A percentile compares a stretch with the other conserved stretches of the same genome.
These are phyloP conservation scores for Xylaria sp. DNA, from an alignment of 2,329 filamentous ascomycete genomes.

Conservation along the genomic window DNA sequence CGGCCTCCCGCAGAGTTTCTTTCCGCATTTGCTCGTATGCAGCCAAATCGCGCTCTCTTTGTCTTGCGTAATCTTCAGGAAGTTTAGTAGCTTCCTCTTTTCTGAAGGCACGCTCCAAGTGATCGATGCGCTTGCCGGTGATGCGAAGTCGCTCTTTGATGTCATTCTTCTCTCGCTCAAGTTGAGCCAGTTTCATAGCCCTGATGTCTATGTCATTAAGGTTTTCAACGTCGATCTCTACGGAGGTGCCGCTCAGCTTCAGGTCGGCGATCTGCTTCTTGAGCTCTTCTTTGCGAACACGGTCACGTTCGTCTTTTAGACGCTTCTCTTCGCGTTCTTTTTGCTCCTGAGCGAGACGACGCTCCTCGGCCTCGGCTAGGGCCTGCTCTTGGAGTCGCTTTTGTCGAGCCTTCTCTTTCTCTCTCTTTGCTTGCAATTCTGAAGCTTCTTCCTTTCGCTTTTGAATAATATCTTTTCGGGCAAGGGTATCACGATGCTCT, in stretches of 20 bases:
- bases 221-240: conserved; percentile 81
- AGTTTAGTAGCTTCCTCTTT: conserved; percentile 96
- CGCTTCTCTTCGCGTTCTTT: conserved; percentile 89
- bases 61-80: conserved; percentile 82
- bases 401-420: conserved; percentile 90
- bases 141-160: conserved; percentile 90
- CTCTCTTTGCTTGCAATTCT: conserved; percentile 85
- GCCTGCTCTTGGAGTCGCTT: conserved; percentile 89
- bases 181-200: conserved; percentile 91
- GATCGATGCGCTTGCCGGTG: conserved; percentile 94
- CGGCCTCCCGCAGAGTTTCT: conserved; percentile 81
- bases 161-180: conserved; percentile 98
- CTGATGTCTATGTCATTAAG: conserved; percentile 92
- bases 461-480: conserved; percentile 89
- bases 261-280: conserved; percentile 93
- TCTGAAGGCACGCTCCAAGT: conserved; percentile 95
- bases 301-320: conserved; percentile 86
- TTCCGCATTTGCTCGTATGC: conserved; percentile 83
- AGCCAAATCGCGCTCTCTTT: conserved; percentile 80
- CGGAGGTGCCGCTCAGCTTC: conserved; percentile 83
- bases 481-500: conserved; percentile 87
- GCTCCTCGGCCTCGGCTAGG: conserved; percentile 87
- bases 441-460: conserved; percentile 98
- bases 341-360: conserved; percentile 91
- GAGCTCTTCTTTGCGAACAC: conserved; percentile 91